Conservation (phyloP, 768 basidiomycete genomes). For the Russula abietina region DNA sequence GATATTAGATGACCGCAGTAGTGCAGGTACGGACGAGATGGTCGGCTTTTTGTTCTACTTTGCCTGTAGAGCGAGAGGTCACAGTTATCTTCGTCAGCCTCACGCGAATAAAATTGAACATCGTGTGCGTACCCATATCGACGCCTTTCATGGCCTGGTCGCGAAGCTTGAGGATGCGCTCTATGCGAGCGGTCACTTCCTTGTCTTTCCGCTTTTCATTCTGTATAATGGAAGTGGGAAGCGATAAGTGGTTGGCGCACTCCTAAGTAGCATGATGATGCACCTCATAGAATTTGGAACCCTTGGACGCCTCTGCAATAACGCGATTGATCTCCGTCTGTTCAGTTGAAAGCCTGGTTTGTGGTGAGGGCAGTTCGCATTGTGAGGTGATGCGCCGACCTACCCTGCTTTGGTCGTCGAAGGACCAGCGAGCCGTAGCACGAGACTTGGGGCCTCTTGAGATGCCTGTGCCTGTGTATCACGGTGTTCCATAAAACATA, state of each 20-base stretch:
- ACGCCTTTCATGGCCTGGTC: slow-evolving; percentile 52
- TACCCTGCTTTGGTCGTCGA: slow-evolving; percentile 88
- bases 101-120: neutral
- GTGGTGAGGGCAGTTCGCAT: neutral
- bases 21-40: slow-evolving; percentile 47
- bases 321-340: slow-evolving; percentile 81
- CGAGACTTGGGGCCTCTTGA: slow-evolving; percentile 62
- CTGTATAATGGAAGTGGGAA: slow-evolving; percentile 32
- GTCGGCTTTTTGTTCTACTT: slow-evolving; percentile 62
- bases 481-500: neutral
- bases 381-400: slow-evolving; percentile 26
- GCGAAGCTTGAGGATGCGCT: slow-evolving; percentile 56
- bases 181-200: slow-evolving; percentile 72
- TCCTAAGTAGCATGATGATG: slow-evolving; percentile 21
- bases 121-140: slow-evolving; percentile 45
- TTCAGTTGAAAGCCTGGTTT: slow-evolving; percentile 57
- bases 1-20: neutral
- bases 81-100: neutral
- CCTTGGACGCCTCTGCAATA: slow-evolving; percentile 87
- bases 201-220: slow-evolving; percentile 90
- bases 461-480: slow-evolving; percentile 37
- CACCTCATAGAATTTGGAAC: slow-evolving; percentile 88
- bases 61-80: slow-evolving; percentile 33
- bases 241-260: neutral
- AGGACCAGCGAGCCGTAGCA: slow-evolving; percentile 79